Base-by-base conservation (phyloP, 2,329 filamentous ascomycete species). In the Cladosporium halotolerans region DNA sequence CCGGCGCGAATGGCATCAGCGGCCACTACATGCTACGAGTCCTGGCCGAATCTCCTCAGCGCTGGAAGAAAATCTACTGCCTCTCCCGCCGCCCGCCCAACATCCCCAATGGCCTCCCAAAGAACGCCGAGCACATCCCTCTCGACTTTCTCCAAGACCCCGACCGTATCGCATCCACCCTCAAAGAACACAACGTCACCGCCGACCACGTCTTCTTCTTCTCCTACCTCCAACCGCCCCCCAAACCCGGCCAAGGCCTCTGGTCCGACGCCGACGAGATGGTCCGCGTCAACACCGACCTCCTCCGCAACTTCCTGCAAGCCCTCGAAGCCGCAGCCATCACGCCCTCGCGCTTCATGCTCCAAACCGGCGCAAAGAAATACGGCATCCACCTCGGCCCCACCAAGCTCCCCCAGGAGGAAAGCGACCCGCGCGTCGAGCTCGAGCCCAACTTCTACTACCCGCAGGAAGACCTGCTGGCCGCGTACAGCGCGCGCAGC, bases 401-500 rank as follows among this genome's bases (percentile, higher is more conserved):
- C 0, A 63, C 69, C 0, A 64, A 67, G 3, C 61, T 69, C 3
- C 78, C 77, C 0, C 71, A 74, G 45, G 70, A 75, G 53, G 78
- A 81, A 61, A 68, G 67, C 8, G 74, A 77, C 56, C 72, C 74
- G 2, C 73, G 45, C 61, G 76, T 43, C 52, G 61, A 33, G 0
- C 66, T 76, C 0, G 73, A 76, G 55, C 71, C 73, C 0, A 80
- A 80, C 63, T 81, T 81, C 63, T 81, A 80, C 69, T 80, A 79
- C 57, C 62, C 70, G 0, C 78, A 81, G 63, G 77, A 81, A 66
- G 76, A 80, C 55, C 63, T 68, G 3, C 66, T 81, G 3, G 67
- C 62, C 28, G 58, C 65, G 1, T 80, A 69, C 58, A 75, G 75
- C 59, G 56, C 63, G n/a, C 57, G 65, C 1, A 66, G 73, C 6